Base-by-base conservation (phyloP, 192 early-diverging fungal genomes). In the Coemansia sp. region DNA sequence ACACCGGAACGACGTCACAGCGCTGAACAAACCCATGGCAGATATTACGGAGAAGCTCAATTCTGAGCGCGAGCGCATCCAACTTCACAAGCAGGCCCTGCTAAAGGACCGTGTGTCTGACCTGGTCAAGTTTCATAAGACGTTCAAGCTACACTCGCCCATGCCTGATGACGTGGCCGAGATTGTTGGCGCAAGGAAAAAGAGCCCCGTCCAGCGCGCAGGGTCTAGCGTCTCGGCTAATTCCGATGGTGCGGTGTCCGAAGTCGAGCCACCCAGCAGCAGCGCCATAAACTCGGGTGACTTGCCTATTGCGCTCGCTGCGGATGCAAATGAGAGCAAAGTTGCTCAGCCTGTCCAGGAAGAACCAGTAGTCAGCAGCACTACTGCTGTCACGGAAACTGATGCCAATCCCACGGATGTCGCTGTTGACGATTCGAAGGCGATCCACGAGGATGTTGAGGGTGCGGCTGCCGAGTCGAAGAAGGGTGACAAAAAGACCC, bases 131-230 rank as follows among this genome's bases (percentile, higher is more conserved):
- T 96, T 95, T 72, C 90, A 92, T 64, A 78, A 87, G 70, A 86
- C 77, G 3, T 92, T 96, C 64, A 92, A 92, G 80, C 85, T 96
- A 19, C 89, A 89, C 63, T 87, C 87, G 11, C 93, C 94, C 7
- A 88, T 94, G 66, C 94, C 94, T 0, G 83, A 87, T 29, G 94
- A 96, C 70, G 76, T 96, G 33, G 85, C 89, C 24, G 89, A 91
- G 50, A 90, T 96, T 35, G 70, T 95, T 48, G 79, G 88, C 2
- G 89, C 79, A 62, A 86, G 78, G 59, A 78, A 86, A 67, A 75
- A 80, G 64, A 39, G 59, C 63, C 34, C 35, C 6, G 34, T 46
- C 6, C 69, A 71, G 62, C 54, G 59, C 63, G 39, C 19, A 53
- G 68, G 69, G 53, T 46, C 60, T 7, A 64, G 62, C 44, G 61